phyloP scores from a whole-genome alignment of 2,329 filamentous ascomycete genomes.

The Arthroderma uncinatum region DNA sequence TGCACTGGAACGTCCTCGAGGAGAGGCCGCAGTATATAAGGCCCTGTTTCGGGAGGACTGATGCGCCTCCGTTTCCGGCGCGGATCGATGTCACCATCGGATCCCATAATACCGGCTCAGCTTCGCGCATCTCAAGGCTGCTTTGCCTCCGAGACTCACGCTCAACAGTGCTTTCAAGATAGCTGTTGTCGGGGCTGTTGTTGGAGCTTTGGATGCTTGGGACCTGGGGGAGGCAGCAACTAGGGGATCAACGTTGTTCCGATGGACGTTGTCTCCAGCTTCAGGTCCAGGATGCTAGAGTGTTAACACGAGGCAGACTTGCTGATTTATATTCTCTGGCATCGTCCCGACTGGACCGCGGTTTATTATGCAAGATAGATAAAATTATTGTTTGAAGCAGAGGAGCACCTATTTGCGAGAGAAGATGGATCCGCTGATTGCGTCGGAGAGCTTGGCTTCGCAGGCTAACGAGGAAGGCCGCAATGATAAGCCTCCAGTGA shows the following conservation, averaged over 20 bases:
- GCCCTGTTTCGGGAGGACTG: conserved; percentile 32
- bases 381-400: not conserved
- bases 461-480: not conserved
- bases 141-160: not conserved
- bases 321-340: not conserved
- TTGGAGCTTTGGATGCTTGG: not conserved
- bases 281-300: not conserved
- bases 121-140: conserved; percentile 11
- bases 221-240: not conserved
- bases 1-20: conserved; percentile 34
- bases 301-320: not conserved
- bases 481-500: conserved; percentile 21
- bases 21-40: conserved; percentile 35
- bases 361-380: not conserved
- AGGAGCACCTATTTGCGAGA: not conserved
- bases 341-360: not conserved
- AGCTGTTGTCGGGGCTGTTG: not conserved
- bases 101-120: conserved; percentile 25
- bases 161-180: not conserved
- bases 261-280: not conserved
- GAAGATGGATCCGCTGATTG: conserved; percentile 35
- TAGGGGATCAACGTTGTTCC: conserved; percentile 12
- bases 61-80: conserved; percentile 38
- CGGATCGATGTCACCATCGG: conserved; percentile 31
- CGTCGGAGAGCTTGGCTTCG: conserved; percentile 31